Conservation (phyloP, 495 filamentous ascomycete species). For the Clohesyomyces aquaticus region DNA sequence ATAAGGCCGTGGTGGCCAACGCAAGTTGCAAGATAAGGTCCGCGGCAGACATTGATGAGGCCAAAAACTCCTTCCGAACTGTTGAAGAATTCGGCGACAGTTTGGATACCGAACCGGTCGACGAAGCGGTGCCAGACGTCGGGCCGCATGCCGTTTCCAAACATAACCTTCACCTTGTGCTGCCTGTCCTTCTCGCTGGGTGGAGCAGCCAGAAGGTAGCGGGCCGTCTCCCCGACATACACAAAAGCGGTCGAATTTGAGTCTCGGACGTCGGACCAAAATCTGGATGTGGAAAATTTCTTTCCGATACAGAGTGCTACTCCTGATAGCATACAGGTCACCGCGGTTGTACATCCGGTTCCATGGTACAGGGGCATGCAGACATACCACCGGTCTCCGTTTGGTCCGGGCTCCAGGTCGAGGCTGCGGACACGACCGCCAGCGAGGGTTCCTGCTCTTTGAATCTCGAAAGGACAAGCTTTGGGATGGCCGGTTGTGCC, state of each 20-base stretch:
- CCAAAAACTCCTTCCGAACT: conserved; percentile 48
- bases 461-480: conserved; percentile 59
- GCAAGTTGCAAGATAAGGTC: conserved; percentile 62
- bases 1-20: conserved; percentile 76
- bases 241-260: conserved; percentile 70
- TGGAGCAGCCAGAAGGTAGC: conserved; percentile 74
- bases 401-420: conserved; percentile 47
- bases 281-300: conserved; percentile 69
- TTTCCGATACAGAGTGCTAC: conserved; percentile 68
- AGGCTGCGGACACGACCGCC: conserved; percentile 41
- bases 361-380: conserved; percentile 86
- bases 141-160: conserved; percentile 76
- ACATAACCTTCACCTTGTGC: conserved; percentile 69
- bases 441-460: conserved; percentile 42
- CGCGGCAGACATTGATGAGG: conserved; percentile 42
- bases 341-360: conserved; percentile 63
- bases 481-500: conserved; percentile 72
- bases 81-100: conserved; percentile 49
- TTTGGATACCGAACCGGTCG: conserved; percentile 50
- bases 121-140: conserved; percentile 76
- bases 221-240: conserved; percentile 81
- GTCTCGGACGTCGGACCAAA: conserved; percentile 76
- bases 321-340: conserved; percentile 60
- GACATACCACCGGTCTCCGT: conserved; percentile 68
- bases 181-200: conserved; percentile 64